Base-by-base conservation (phyloP, 2,329 filamentous ascomycete genomes). In the Botrytis tulipae region DNA sequence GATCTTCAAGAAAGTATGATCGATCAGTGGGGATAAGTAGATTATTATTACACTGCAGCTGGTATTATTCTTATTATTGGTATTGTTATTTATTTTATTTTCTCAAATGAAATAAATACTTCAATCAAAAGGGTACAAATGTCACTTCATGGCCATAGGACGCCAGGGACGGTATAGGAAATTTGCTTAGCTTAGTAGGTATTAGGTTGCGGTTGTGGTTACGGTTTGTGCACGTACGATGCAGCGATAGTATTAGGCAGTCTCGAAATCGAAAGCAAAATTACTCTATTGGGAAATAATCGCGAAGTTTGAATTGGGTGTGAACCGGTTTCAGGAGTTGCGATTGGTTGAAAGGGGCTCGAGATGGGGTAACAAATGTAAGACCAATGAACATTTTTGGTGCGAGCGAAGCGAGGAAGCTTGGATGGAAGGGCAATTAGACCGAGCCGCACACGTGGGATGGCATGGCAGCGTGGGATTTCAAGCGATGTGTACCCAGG, bases 271-370 rank as follows among this genome's bases (percentile, higher is more conserved):
- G 48, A 54, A n/a, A n/a, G n/a, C 9, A 32, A 20, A n/a, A 54
- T 71, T 32, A 72, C 70, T 42, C 46, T 10, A 54, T 67, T 32
- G 16, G 70, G 70, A 51, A 72, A 72, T 72, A 72, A 72, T 72
- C 70, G 70, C 70, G 70, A 72, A 44, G 29, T 42, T 51, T 67
- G 59, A 72, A 66, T 35, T 72, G 70, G 37, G n/a, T 14, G 44
- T 37, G 35, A 72, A 72, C 70, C 70, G 18, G 70, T 72, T 65
- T 65, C 46, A 66, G 18, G 37, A 66, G 60, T 54, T 72, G 70
- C 70, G 70, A 72, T 72, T 72, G 70, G 70, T 42, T 54, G 16
- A 32, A 54, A 46, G 44, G 25, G 29, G 20, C 25, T 29, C n/a
- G 51, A 57, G n/a, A 57, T 57, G 51, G 51, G 51, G 51, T 29